Evolutionary conservation across 129 eudicot species (phyloP), one percentile per base, ranked within the genome.

Genomic region (Dittrichia graveolens): DNA sequence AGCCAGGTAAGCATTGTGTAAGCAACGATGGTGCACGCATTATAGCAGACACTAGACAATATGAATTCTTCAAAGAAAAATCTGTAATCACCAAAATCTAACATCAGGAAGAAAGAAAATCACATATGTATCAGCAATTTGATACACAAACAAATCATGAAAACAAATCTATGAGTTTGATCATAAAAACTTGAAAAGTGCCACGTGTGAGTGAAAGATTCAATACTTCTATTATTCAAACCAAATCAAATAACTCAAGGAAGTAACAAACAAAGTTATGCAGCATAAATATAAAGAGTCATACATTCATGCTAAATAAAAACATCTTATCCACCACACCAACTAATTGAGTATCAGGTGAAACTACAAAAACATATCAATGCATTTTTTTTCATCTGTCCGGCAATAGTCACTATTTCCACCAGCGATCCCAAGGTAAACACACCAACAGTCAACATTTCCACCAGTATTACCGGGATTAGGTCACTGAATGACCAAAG

Each of bases 1-100:
- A 68, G 41, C 96, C 96, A 75, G 95, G 91, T 71, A 89, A 82
- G 86, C 96, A 89, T 57, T 89, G 92, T 13, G 96, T 67, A 80
- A 89, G 72, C 46, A 89, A 73, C 0, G 96, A 84, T 19, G 89
- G 92, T 7, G 96, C 83, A 74, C 96, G 92, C 96, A 89, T 89
- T 73, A 62, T 71, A 43, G 45, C 75, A 59, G 45, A 60, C 65
- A 18, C 49, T 69, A 4, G 4, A 46, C 14, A 16, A 41, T 61
- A 45, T 54, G 16, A 57, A 75, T 37, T 6, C 40, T 48, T 69
- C 19, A 34, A 59, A 16, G 5, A 65, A 58, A 61, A 13, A 3
- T 44, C 79, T 70, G 81, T 58, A 58, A 65, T 73, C 16, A 43
- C 31, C 67, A 67, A 8, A 44, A 72, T 13, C 16, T 34, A 9